These are phyloP conservation scores for Pythium chondricola DNA, from an alignment of 352 stramenopile genomes.

Conservation along the genomic window DNA sequence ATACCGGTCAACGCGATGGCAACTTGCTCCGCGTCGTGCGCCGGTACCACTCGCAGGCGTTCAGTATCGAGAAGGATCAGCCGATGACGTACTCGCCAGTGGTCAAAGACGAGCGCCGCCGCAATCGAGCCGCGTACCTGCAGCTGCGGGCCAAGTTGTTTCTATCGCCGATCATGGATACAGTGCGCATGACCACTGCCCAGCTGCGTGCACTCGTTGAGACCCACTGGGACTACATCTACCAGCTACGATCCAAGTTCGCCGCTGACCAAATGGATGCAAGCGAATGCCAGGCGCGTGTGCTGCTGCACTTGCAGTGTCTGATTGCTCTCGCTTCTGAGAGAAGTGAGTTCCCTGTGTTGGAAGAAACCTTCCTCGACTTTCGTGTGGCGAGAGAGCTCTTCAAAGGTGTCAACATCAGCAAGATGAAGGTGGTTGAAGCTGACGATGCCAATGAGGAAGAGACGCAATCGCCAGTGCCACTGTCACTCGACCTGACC, in stretches of 20 bases:
- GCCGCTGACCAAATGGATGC: neutral
- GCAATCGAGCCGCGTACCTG: neutral
- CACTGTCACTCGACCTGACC: constrained; percentile 11
- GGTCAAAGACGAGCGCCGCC: neutral
- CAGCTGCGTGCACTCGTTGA: constrained; percentile 8
- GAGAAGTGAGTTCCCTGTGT: neutral
- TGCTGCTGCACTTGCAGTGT: constrained; percentile 13
- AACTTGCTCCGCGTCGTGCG: constrained; percentile 4
- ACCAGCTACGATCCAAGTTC: constrained; percentile 1
- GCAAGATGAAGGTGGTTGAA: too few species aligned
- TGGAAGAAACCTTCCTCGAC: constrained; percentile 12
- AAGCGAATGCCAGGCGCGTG: constrained; percentile 8
- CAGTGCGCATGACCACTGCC: neutral
- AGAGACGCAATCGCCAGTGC: neutral
- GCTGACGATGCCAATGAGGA: neutral
- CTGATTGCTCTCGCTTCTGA: constrained; percentile 13
- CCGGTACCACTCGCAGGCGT: constrained; percentile 1
- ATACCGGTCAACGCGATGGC: neutral
- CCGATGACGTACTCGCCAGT: constrained; percentile 1
- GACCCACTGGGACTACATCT: constrained; percentile 12
- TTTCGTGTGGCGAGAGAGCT: constrained; percentile 5
- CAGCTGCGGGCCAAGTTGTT: constrained; percentile 11
- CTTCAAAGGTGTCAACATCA: neutral
- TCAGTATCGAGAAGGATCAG: too few species aligned
- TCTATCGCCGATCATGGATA: constrained; percentile 15